These are phyloP conservation scores for Akanthomyces uredinophilus DNA, from an alignment of 2,329 filamentous ascomycete genomes.

Conservation along the genomic window DNA sequence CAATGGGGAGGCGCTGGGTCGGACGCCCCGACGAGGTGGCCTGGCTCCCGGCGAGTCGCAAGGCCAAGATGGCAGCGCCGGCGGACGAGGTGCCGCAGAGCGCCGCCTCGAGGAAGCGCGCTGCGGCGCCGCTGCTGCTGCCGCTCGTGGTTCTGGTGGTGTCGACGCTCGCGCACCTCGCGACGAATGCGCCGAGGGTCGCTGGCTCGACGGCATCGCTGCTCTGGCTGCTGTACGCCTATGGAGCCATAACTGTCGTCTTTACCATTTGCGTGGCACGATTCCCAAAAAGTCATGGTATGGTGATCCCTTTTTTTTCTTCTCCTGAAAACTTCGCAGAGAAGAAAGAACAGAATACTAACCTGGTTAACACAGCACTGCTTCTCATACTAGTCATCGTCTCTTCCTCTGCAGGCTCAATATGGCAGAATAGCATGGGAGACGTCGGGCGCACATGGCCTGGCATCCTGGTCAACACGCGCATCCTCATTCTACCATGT, in stretches of 20 bases:
- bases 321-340: background rate
- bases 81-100: too few species aligned
- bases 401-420: too few species aligned
- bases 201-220: background rate
- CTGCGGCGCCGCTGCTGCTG: background rate
- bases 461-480: background rate
- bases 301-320: background rate
- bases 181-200: background rate
- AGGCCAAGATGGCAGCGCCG: background rate
- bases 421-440: too few species aligned
- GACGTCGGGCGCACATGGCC: too few species aligned
- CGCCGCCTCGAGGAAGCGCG: background rate
- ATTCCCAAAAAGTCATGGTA: background rate
- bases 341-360: background rate
- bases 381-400: background rate
- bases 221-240: background rate
- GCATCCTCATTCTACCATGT: background rate
- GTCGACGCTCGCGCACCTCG: background rate
- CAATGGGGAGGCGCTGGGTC: background rate
- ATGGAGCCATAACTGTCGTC: background rate
- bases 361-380: background rate
- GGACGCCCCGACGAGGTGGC: conserved; percentile 7
- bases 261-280: background rate
- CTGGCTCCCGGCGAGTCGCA: background rate
- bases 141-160: background rate